These are phyloP conservation scores for Boeremia lycopersici DNA, from an alignment of 2,329 filamentous ascomycete species.

Conservation along the genomic window DNA sequence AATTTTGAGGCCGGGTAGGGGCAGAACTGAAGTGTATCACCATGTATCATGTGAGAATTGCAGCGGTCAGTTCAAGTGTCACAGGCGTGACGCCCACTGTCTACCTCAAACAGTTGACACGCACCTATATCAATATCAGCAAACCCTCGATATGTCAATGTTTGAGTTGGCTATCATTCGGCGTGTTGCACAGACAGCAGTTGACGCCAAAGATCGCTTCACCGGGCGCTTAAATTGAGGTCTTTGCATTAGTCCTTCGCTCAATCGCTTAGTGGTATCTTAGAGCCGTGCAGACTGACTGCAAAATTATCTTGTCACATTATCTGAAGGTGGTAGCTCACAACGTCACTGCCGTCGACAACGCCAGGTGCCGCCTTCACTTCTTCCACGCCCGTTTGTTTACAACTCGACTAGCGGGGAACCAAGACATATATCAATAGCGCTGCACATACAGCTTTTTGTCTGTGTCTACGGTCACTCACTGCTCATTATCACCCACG, in stretches of 20 bases:
- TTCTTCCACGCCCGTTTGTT: background rate
- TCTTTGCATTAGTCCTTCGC: no score
- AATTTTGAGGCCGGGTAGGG: no score
- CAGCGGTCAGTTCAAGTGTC: no score
- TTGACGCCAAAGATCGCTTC: background rate
- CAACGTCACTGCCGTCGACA: background rate
- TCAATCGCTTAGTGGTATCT: no score
- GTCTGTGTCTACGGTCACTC: no score
- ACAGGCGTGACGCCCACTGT: background rate
- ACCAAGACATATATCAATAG: no score
- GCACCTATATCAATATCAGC: background rate
- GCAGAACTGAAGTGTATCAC: no score
- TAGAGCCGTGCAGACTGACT: no score
- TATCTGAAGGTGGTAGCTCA: background rate
- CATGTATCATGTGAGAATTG: no score
- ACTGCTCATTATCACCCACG: background rate
- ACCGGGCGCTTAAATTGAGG: background rate
- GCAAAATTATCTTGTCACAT: no score
- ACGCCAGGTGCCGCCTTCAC: constrained; percentile 4
- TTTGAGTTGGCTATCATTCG: no score
- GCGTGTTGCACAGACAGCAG: background rate
- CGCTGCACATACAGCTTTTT: no score
- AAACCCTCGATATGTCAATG: background rate
- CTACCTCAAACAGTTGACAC: background rate
- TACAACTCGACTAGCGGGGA: background rate